A percentile compares a stretch with the other conserved stretches of the same genome.
Conservation (phyloP, 139 green algal species). For the Eudorina sp. region DNA sequence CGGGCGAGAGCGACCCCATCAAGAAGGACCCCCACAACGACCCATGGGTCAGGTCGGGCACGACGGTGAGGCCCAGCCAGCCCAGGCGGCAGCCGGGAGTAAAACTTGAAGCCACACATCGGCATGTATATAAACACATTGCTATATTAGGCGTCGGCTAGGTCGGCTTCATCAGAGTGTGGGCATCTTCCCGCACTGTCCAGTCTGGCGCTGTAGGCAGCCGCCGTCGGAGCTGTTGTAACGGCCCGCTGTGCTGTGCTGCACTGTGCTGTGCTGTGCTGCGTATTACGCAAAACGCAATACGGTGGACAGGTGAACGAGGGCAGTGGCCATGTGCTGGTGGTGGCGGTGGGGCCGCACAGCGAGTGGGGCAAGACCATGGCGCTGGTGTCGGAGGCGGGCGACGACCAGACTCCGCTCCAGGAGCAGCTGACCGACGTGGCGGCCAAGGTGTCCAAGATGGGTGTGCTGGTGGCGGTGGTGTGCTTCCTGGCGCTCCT, state of each 20-base stretch:
- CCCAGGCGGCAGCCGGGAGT: too few species aligned
- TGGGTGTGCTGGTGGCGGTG: constrained; percentile 90
- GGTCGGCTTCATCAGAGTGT: too few species aligned
- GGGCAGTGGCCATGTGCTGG: constrained; percentile 82
- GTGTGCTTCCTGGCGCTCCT: constrained; percentile 92
- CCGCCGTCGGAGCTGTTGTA: too few species aligned
- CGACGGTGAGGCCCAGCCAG: constrained; percentile 83
- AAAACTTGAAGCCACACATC: too few species aligned
- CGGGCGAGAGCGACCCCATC: constrained; percentile 92
- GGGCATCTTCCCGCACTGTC: too few species aligned
- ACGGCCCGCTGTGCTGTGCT: too few species aligned
- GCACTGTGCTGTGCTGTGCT: too few species aligned
- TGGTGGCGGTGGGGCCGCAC: constrained; percentile 83
- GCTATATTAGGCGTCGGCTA: too few species aligned
- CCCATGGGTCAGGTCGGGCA: constrained; percentile 85
- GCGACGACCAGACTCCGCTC: constrained; percentile 89
- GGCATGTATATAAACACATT: too few species aligned
- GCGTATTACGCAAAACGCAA: too few species aligned
- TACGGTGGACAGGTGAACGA: constrained; percentile 86
- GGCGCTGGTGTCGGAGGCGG: constrained; percentile 86
- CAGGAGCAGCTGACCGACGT: constrained; percentile 93
- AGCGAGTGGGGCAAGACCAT: constrained; percentile 95
- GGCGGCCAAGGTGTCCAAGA: constrained; percentile 93
- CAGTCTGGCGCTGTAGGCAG: too few species aligned
- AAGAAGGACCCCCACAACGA: constrained; percentile 79